Evolutionary conservation across 768 basidiomycete species (phyloP), one percentile per base, ranked within the genome.

Genomic region (Lactifluus subvellereus): DNA sequence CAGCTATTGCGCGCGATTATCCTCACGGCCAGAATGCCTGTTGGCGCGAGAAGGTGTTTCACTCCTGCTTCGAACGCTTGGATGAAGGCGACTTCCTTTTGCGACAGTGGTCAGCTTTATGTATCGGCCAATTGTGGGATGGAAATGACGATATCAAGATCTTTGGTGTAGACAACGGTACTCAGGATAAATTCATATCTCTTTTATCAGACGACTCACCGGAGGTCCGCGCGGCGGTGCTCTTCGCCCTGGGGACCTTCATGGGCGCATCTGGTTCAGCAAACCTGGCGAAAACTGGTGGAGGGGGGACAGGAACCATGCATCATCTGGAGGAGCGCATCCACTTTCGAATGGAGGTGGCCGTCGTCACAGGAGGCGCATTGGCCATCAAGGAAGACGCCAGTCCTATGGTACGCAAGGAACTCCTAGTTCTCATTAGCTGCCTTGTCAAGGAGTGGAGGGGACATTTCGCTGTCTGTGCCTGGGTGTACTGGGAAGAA

Each of bases 401-500:
- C 1, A 93, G 91, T 61, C 96, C 97, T 0, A 91, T 97, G 87
- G 96, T 95, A 11, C 80, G 96, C 62, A 97, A 97, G 75, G 97
- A 98, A 72, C 78, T 98, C 22, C 79, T 98, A 38, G 83, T 98
- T 43, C 80, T 98, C 43, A 85, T 98, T 60, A 94, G 92, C 70
- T 93, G 91, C 69, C 78, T 98, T 22, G 94, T 95, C 42, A 90
- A 94, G 73, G 96, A 98, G 73, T 98, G 95, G 92, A 79, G 94
- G 60, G 97, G 96, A 7, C 91, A 91, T 77, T 94, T 98, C 69
- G 91, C 96, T 53, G 85, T 94, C 43, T 97, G 96, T 65, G 94
- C 96, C 1, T 98, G 96, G 95, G 77, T 93, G 9, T 95, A 97
- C 72, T 91, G 91, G 86, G 94, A 97, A 71, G 91, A 95, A 72